A percentile compares a stretch with the other conserved stretches of the same genome.
Evolutionary conservation across 805 yeast species (phyloP).

Genomic region (Saccharomycopsis sp.): DNA sequence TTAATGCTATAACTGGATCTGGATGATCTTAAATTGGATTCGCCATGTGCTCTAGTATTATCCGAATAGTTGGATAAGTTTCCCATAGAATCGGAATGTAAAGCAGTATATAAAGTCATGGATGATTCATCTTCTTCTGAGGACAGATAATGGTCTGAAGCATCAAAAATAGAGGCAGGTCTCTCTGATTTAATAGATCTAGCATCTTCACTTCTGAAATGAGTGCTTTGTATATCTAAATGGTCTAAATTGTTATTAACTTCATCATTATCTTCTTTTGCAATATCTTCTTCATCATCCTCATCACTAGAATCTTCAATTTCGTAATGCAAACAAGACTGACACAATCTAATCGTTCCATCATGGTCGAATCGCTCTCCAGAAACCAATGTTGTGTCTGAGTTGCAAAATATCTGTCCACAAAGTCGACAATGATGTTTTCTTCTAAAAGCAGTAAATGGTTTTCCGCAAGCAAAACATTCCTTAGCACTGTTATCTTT

Average conservation of each 20-base stretch:
- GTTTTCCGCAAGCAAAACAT: conserved; percentile 73
- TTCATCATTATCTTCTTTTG: conserved; percentile 5
- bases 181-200: neutral
- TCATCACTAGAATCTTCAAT: conserved; percentile 21
- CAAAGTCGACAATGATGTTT: conserved; percentile 94
- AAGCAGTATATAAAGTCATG: conserved; percentile 53
- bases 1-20: conserved; percentile 20
- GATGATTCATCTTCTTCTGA: conserved; percentile 42
- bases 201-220: no score
- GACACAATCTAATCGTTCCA: conserved; percentile 71
- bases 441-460: conserved; percentile 77
- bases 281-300: conserved; percentile 13
- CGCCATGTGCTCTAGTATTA: conserved; percentile 20
- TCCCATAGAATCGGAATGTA: conserved; percentile 28
- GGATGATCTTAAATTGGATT: conserved; percentile 26
- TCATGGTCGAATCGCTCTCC: conserved; percentile 53
- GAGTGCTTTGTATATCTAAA: no score
- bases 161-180: neutral
- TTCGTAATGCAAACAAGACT: conserved; percentile 59
- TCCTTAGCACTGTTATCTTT: conserved; percentile 87
- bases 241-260: no score
- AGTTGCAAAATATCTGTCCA: conserved; percentile 87
- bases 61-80: conserved; percentile 21
- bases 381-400: conserved; percentile 64
- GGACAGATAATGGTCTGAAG: neutral